Evolutionary conservation across 257 asterid species (phyloP).

Genomic region (Anisodus tanguticus): DNA sequence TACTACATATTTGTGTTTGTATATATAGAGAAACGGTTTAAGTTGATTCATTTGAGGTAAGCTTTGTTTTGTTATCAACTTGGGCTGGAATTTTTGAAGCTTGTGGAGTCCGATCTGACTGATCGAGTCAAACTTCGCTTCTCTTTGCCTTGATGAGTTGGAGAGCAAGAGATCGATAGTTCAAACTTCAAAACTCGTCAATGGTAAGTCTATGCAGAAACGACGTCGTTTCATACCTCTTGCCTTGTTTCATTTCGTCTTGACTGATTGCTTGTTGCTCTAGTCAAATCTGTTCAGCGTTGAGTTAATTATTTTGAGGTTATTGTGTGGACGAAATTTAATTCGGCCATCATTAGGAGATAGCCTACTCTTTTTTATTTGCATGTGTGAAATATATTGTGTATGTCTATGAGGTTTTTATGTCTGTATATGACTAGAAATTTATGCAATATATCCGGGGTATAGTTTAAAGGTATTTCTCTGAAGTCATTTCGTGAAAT

Average conservation of each 20-base stretch:
- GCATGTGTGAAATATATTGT: conserved; percentile 13
- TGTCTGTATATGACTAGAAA: neutral
- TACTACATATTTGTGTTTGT: neutral
- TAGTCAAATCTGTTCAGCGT: conserved; percentile 40
- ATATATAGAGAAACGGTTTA: conserved; percentile 31
- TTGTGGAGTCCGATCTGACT: conserved; percentile 69
- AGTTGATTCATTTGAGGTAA: conserved; percentile 40
- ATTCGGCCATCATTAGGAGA: conserved; percentile 6
- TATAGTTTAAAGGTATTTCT: neutral
- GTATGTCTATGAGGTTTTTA: neutral
- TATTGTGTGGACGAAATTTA: conserved; percentile 17
- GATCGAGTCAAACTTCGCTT: conserved; percentile 55
- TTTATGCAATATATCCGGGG: neutral
- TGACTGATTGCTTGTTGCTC: conserved; percentile 37
- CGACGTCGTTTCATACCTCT: conserved; percentile 46
- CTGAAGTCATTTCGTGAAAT: neutral
- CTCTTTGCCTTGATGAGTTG: conserved; percentile 66
- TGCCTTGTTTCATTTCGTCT: conserved; percentile 41
- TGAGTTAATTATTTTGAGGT: conserved; percentile 28
- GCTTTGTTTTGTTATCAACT: conserved; percentile 26
- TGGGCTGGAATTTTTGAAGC: conserved; percentile 36
- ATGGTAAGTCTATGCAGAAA: conserved; percentile 63
- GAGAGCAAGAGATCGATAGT: conserved; percentile 68
- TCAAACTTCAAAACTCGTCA: conserved; percentile 31
- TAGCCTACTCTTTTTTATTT: neutral